phyloP scores from a whole-genome alignment of 164 flowering plant species.

The Malania oleifera region DNA sequence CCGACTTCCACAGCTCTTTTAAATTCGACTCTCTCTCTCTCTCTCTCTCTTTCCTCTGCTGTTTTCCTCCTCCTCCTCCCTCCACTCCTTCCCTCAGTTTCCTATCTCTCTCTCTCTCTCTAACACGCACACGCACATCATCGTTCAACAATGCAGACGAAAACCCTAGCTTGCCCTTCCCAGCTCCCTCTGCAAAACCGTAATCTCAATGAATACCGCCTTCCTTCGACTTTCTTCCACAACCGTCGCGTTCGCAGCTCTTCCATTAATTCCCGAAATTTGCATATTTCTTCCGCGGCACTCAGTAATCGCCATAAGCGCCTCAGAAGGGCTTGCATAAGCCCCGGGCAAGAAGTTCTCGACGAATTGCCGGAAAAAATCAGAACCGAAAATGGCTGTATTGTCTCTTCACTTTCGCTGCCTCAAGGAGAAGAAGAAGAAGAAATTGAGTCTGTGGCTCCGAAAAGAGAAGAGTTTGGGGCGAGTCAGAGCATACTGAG shows the following conservation, averaged over 20 bases:
- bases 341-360: slow-evolving; percentile 17
- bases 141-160: slow-evolving; percentile 11
- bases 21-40: background rate
- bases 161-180: slow-evolving; percentile 10
- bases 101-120: slow-evolving; percentile 12
- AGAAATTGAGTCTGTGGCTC: slow-evolving; percentile 7
- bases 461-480: slow-evolving; percentile 26
- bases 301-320: background rate
- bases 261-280: background rate
- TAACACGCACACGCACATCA: no score
- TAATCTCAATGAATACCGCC: background rate
- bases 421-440: slow-evolving; percentile 5
- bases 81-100: no score
- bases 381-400: slow-evolving; percentile 3
- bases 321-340: slow-evolving; percentile 17
- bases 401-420: background rate
- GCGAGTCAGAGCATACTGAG: slow-evolving; percentile 50
- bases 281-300: no score
- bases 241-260: background rate
- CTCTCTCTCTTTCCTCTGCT: no score
- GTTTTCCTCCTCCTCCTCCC: no score
- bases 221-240: background rate
- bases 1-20: no score
- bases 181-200: slow-evolving; percentile 6
- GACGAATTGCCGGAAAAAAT: no score